Evolutionary conservation across 139 green algal species (phyloP).

Genomic region (Chlorella sp.): DNA sequence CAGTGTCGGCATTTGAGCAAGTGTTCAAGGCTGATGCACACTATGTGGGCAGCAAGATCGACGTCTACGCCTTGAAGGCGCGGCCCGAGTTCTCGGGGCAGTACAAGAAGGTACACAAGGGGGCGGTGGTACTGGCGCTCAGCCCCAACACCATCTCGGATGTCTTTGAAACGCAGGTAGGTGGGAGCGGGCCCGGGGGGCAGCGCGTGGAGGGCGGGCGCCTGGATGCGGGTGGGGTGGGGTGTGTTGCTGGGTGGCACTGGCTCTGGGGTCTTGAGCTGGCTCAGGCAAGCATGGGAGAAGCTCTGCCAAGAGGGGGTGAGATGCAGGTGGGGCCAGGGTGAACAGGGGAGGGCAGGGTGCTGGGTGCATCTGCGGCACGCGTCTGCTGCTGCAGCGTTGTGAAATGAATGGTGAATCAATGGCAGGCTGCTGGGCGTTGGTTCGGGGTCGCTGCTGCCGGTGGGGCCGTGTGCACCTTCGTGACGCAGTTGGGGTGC

Average conservation of each 20-base stretch:
- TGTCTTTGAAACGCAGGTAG: not conserved
- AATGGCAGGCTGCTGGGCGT: not conserved
- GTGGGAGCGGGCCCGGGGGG: not conserved
- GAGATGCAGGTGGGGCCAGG: not conserved
- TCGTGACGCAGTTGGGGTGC: no score
- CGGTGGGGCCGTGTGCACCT: not conserved
- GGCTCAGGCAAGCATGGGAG: not conserved
- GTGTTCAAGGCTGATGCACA: constrained; percentile 26
- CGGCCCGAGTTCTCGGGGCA: constrained; percentile 28
- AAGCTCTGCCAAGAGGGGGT: not conserved
- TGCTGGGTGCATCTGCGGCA: no score
- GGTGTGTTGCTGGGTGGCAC: not conserved
- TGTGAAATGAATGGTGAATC: not conserved
- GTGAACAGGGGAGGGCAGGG: no score
- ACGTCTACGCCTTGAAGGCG: constrained; percentile 39
- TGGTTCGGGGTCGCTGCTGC: no score
- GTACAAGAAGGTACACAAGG: constrained; percentile 53
- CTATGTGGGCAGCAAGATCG: constrained; percentile 40
- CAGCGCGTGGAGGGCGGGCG: no score
- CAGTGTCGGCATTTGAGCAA: not conserved
- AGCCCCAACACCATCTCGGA: not conserved
- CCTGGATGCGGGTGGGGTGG: no score
- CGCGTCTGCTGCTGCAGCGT: no score
- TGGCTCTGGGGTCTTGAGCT: not conserved
- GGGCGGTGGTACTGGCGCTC: constrained; percentile 36